Evolutionary conservation across 192 early-diverging fungal species (phyloP), one percentile per base, ranked within the genome.

Genomic region (Backusella tarrabulga): DNA sequence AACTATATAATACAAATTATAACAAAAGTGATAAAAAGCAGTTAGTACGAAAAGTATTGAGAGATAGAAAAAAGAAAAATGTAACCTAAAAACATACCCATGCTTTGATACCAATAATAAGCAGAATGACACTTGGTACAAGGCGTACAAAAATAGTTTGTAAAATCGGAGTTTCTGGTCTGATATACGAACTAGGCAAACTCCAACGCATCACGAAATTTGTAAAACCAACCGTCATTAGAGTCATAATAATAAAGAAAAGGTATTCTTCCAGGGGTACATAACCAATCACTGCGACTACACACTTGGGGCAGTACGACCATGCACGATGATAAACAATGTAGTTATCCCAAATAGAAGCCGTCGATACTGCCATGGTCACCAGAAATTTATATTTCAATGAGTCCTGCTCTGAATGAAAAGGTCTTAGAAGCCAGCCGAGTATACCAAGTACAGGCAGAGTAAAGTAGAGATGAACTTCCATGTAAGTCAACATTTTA

Each of bases 251-350:
- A 42, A 86, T 67, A 72, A 90, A 90, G 73, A 90, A 90, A 50
- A 83, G 75, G 69, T 90, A 90, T 72, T 90, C 88, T 74, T 90
- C 88, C 71, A 90, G 35, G 34, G 88, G 88, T 11, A 88, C 86
- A 80, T 86, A 90, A 6, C 88, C 88, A 79, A 90, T 85, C 2
- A 89, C 86, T 29, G 72, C 83, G 17, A 81, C 66, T 4, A 90
- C 88, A 72, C 84, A 85, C 0, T 81, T 68, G 2, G 83, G 71
- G 26, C 83, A 82, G 68, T 90, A 90, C 21, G 72, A 83, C 88
- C 88, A 90, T 29, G 87, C 86, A 26, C 74, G 73, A 54, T 84
- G 79, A 78, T 81, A 85, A 29, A 90, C 84, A 75, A 90, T 87
- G 23, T 83, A 90, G 46, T 89, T 88, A 71, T 90, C 88, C 88